These are phyloP conservation scores for Prototheca stagnorum DNA, from an alignment of 163 green algal genomes.

Conservation along the genomic window DNA sequence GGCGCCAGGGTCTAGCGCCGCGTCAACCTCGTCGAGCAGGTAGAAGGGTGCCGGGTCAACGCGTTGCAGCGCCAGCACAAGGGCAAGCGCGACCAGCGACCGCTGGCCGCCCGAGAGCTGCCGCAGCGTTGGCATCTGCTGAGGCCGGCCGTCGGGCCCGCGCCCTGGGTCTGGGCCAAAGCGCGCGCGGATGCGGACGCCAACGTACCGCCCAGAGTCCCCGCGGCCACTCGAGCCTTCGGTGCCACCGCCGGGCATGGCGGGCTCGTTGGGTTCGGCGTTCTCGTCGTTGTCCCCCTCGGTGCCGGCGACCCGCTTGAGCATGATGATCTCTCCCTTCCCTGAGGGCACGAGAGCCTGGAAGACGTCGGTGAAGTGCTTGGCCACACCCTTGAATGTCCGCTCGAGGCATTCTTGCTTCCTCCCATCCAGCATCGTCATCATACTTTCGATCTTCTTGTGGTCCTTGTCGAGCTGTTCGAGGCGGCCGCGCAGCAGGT, in stretches of 20 bases:
- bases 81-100: constrained; percentile 85
- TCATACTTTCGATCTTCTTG: constrained; percentile 83
- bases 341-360: constrained; percentile 47
- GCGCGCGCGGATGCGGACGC: constrained; percentile 81
- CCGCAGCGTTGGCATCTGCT: constrained; percentile 77
- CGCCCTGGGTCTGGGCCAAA: constrained; percentile 57
- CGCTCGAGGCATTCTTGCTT: constrained; percentile 94
- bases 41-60: constrained; percentile 93
- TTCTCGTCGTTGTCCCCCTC: constrained; percentile 29
- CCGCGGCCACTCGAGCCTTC: too few relatives aligned
- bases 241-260: too few relatives aligned
- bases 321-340: constrained; percentile 75
- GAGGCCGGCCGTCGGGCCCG: too few relatives aligned
- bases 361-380: constrained; percentile 94
- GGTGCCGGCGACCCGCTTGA: constrained; percentile 30
- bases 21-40: constrained; percentile 98
- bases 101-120: constrained; percentile 91
- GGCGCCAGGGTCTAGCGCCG: constrained; percentile 82
- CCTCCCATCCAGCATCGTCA: constrained; percentile 73
- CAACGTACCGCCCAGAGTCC: constrained; percentile 62
- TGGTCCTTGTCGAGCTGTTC: constrained; percentile 35
- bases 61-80: constrained; percentile 97
- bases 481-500: constrained; percentile 56
- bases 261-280: constrained; percentile 25
- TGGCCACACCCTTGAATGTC: constrained; percentile 90